Conservation (phyloP, 208 protist species). For the Wallacemonas sp. region DNA sequence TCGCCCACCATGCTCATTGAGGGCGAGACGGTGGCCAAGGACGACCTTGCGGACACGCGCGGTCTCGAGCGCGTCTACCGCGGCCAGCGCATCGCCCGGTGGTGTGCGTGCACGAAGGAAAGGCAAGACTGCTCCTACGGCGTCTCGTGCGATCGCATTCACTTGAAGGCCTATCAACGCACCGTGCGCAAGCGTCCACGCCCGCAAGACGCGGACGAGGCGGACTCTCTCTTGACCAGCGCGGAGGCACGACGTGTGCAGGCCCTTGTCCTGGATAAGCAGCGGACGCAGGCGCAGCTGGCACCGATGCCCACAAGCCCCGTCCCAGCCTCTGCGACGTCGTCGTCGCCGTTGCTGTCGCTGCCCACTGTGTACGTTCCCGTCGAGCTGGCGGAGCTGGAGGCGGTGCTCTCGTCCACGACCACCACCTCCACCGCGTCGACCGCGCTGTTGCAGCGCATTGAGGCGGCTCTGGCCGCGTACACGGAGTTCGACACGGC, state of each 20-base stretch:
- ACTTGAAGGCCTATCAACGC: slow-evolving; percentile 52
- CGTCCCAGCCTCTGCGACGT: neutral
- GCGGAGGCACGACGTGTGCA: slow-evolving; percentile 43
- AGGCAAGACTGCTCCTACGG: slow-evolving; percentile 78
- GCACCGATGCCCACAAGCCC: slow-evolving; percentile 23
- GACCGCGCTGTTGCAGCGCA: slow-evolving; percentile 23
- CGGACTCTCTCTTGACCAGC: slow-evolving; percentile 20
- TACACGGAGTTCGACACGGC: neutral
- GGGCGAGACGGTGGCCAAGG: slow-evolving; percentile 66
- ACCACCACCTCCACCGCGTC: neutral
- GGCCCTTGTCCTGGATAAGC: slow-evolving; percentile 24
- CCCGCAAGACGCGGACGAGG: slow-evolving; percentile 32
- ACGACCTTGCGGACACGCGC: slow-evolving; percentile 57
- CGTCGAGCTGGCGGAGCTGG: slow-evolving; percentile 28
- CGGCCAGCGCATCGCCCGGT: slow-evolving; percentile 57
- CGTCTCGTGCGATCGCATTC: slow-evolving; percentile 65
- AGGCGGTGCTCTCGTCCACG: neutral
- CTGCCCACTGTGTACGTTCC: slow-evolving; percentile 39
- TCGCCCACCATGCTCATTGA: slow-evolving; percentile 67
- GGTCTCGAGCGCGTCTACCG: slow-evolving; percentile 82
- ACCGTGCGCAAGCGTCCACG: slow-evolving; percentile 77
- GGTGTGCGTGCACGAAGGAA: slow-evolving; percentile 69
- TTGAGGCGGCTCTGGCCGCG: slow-evolving; percentile 20
- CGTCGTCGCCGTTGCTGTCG: slow-evolving; percentile 1
- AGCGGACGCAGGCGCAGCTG: slow-evolving; percentile 23